Base-by-base conservation (phyloP, 257 asterid species). In the Solanum pinnatisectum region DNA sequence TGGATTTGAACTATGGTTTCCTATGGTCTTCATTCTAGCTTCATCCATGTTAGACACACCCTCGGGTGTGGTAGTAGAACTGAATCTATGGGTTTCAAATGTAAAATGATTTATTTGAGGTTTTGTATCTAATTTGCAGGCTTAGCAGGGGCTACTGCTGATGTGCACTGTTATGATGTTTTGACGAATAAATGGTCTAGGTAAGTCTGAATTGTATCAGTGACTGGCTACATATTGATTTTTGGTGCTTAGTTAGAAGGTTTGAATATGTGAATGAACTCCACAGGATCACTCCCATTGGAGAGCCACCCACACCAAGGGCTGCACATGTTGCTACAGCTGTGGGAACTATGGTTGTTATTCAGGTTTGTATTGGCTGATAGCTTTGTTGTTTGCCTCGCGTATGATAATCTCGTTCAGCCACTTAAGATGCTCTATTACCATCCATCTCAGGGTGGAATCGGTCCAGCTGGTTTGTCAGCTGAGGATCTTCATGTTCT, bases 301-400 rank as follows among this genome's bases (percentile, higher is more conserved):
- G 99, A 87, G 99, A 97, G 91, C 99, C 99, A 87, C 99, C 99
- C 83, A 94, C 99, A 13, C 99, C 99, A 37, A 93, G 99, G 90
- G 99, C 99, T 89, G 99, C 99, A 89, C 99, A 97, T 52, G 99
- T 97, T 89, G 99, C 99, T 86, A 96, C 99, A 74, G 98, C 99
- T 87, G 99, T 97, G 74, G 99, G 99, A 87, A 97, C 99, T 73
- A 97, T 97, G 99, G 99, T 97, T 59, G 99, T 97, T 91, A 94
- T 97, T 90, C 99, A 97, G 99, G 99, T 97, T 84, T 71, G 92
- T 93, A 39, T 49, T 22, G 39, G 46, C 88, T 86, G 71, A 49
- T 86, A 33, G 39, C 33, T 14, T 7, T 46, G 82, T 25, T 44
- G 84, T 72, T 23, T 73, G 52, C 72, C 20, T 73, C 2, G 56